Base-by-base conservation (phyloP, 345 rosid genomes). In the Reutealis trisperma region DNA sequence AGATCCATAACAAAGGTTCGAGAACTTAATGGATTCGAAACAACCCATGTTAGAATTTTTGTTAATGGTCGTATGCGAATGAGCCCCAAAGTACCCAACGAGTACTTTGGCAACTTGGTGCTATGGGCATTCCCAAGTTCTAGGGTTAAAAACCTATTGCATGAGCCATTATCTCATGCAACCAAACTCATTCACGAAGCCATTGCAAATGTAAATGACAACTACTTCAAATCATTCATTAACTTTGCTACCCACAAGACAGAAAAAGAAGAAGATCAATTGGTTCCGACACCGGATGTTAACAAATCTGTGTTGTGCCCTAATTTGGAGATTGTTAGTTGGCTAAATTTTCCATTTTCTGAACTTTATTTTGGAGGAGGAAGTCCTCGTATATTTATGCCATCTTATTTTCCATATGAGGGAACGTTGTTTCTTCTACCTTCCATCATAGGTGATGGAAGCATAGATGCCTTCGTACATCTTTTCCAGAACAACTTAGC, bases 61-160 rank as follows among this genome's bases (percentile, higher is more conserved):
- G 81, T 79, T 2, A 70, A 81, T 16, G 83, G 87, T 18, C 67
- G 85, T 6, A 67, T 15, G 58, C 52, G 81, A 42, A 19, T 76
- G 72, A 73, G 70, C 32, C 84, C 81, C 0, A 65, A 65, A 74
- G 60, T 71, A 7, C 81, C 85, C 1, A 76, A 79, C 74, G 76
- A 81, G 37, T 84, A 84, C 78, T 84, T 84, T 10, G 87, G 87
- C 19, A 84, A 84, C 81, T 75, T 81, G 65, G 87, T 82, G 57
- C 71, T 84, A 1, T 82, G 83, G 85, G 83, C 87, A 42, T 71
- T 77, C 14, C 83, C 79, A 1, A 73, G 49, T 32, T 70, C 81
- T 32, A 79, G 70, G 52, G 85, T 81, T 47, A 68, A 68, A 25
- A 58, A 68, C 47, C 30, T 68, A 1, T 7, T 63, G 6, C 18